Evolutionary conservation across 1,139 yeast genomes (phyloP), one percentile per base, ranked within the genome.

Genomic region (Suhomyces taliae): DNA sequence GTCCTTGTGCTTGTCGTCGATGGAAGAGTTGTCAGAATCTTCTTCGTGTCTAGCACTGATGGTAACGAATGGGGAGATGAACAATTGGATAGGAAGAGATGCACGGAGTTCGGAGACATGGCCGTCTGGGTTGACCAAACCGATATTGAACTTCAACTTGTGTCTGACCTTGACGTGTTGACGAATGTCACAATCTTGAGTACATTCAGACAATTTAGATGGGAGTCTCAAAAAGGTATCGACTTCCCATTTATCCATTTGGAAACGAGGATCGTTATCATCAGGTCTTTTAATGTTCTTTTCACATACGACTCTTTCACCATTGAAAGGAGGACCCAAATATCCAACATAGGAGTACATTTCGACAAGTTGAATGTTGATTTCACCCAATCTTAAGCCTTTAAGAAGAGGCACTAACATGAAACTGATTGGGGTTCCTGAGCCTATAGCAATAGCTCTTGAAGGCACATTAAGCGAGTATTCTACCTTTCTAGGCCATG

Each of bases 401-500:
- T 93, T 93, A 39, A 83, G 66, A 40, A 93, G 67, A 0, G 99
- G 98, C 1, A 87, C 87, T 58, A 93, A 65, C 58, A 81, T 74
- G 59, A 93, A 74, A 56, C 83, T 78, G 10, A 93, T 77, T 1
- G 90, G 87, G 2, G 88, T 76, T 0, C 81, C 71, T 0, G 96
- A 84, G 1, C 99, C 99, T 37, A 93, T 83, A 0, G 98, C 96
- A 34, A 90, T 81, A 0, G 98, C 97, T 61, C 88, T 85, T 12
- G 91, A 77, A 0, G 98, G 97, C 8, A 89, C 84, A 50, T 88
- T 87, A 46, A 93, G 81, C 1, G 93, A 81, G 65, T 93, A 93
- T 59, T 95, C 98, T 40, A 93, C 89, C 64, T 93, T 93, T 41
- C 82, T 74, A 3, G 99, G 98, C 99, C 99, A 95, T 0, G 93